A percentile compares a stretch with the other conserved stretches of the same genome.
Evolutionary conservation across 2,329 filamentous ascomycete species (phyloP).

Genomic region (Phialemoniopsis sp.): DNA sequence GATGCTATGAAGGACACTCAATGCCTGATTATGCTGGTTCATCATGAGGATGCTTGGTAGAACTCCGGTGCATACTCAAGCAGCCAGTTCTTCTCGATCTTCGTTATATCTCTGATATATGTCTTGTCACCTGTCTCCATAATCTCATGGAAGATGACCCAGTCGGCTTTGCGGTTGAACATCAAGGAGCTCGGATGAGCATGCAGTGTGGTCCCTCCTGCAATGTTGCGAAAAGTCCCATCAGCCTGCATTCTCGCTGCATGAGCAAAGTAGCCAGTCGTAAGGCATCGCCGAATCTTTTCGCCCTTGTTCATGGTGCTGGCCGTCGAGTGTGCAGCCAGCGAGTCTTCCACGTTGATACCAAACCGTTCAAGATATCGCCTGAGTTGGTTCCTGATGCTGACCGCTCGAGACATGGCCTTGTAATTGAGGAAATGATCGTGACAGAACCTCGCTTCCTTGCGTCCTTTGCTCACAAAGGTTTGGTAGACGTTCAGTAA

Average conservation of each 20-base stretch:
- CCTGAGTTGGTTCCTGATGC: conserved; percentile 80
- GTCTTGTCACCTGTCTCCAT: conserved; percentile 86
- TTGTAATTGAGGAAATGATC: conserved; percentile 87
- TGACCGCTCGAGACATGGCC: conserved; percentile 74
- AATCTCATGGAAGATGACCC: conserved; percentile 93
- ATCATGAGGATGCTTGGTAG: conserved; percentile 57
- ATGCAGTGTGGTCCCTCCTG: conserved; percentile 71
- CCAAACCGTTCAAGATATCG: conserved; percentile 85
- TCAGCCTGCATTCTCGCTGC: conserved; percentile 92
- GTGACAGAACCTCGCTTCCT: conserved; percentile 81
- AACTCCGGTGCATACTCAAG: conserved; percentile 83
- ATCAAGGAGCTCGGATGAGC: conserved; percentile 90
- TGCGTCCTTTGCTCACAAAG: conserved; percentile 78
- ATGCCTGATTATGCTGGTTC: too few species aligned
- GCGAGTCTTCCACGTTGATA: conserved; percentile 62
- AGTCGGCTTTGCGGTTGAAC: conserved; percentile 95
- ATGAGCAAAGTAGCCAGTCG: conserved; percentile 88
- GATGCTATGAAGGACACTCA: too few species aligned
- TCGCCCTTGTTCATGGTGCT: conserved; percentile 47
- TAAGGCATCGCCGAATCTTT: conserved; percentile 78
- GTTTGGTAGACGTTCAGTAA: conserved; percentile 90
- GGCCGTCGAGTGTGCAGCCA: conserved; percentile 27
- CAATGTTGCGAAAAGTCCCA: conserved; percentile 84
- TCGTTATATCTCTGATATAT: conserved; percentile 88
- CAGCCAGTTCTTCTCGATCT: conserved; percentile 90